These are phyloP conservation scores for Climacium dendroides DNA, from an alignment of 225 moss, liverwort and hornwort genomes.

Conservation along the genomic window DNA sequence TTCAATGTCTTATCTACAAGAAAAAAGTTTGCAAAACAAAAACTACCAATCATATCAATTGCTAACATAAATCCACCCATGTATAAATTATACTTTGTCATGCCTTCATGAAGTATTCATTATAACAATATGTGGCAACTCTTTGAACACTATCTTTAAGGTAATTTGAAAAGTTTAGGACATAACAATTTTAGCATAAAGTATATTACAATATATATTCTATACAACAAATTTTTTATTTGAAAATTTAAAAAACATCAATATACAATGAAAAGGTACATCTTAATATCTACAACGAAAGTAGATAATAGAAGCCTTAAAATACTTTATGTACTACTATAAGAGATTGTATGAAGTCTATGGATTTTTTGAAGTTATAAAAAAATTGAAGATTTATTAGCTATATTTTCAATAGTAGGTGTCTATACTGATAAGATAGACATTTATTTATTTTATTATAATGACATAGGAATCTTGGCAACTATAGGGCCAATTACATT, in stretches of 20 bases:
- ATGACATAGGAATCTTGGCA: accelerated
- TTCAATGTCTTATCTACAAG: neutral
- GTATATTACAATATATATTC: no score
- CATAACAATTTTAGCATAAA: neutral
- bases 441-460: no score
- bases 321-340: neutral
- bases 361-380: no score
- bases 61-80: neutral
- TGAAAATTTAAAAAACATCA: no score
- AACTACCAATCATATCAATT: neutral
- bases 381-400: no score
- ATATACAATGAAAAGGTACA: neutral
- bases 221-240: no score
- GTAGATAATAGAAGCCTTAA: neutral
- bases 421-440: no score
- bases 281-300: neutral
- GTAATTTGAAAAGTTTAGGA: neutral
- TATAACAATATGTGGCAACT: neutral
- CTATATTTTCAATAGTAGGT: no score
- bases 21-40: neutral
- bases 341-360: neutral
- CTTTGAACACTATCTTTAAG: neutral
- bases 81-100: accelerated
- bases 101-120: neutral
- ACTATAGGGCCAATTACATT: accelerated